phyloP scores from a whole-genome alignment of 2,329 filamentous ascomycete species.

The Penicillium palitans region DNA sequence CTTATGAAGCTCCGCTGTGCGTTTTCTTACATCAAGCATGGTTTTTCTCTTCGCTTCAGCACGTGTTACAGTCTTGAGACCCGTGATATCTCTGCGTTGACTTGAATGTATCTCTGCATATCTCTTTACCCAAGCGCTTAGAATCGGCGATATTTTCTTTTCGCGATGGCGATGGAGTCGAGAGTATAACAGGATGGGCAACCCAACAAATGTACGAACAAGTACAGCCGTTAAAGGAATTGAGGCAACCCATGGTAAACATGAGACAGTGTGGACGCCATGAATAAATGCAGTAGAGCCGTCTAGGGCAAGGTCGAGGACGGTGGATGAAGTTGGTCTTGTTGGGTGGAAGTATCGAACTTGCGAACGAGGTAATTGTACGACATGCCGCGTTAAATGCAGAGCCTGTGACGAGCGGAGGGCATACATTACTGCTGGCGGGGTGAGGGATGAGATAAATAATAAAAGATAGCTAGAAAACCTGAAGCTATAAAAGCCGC shows the following conservation, averaged over 20 bases:
- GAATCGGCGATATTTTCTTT: conserved; percentile 45
- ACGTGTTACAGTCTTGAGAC: not conserved
- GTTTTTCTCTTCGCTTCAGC: conserved; percentile 21
- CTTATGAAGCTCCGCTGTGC: conserved; percentile 31
- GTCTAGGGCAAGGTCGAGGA: conserved; percentile 45
- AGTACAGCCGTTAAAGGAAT: conserved; percentile 57
- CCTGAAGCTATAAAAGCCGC: not conserved
- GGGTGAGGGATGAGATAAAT: not conserved
- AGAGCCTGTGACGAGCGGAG: conserved; percentile 9
- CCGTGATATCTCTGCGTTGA: rapidly evolving
- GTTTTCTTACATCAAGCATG: conserved; percentile 18
- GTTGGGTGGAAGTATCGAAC: conserved; percentile 55
- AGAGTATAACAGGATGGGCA: conserved; percentile 50
- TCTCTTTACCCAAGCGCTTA: conserved; percentile 38
- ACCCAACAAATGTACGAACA: conserved; percentile 50
- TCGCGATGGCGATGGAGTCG: conserved; percentile 43
- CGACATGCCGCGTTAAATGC: not conserved
- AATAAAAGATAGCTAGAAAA: not conserved
- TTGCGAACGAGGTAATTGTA: conserved; percentile 22
- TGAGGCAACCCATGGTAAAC: conserved; percentile 56
- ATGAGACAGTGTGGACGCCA: conserved; percentile 51
- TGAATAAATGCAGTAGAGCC: conserved; percentile 50
- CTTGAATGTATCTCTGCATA: conserved; percentile 8
- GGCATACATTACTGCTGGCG: conserved; percentile 14
- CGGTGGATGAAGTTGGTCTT: conserved; percentile 37